Evolutionary conservation across 306 rosid species (phyloP).

Genomic region (Lupinus albus): DNA sequence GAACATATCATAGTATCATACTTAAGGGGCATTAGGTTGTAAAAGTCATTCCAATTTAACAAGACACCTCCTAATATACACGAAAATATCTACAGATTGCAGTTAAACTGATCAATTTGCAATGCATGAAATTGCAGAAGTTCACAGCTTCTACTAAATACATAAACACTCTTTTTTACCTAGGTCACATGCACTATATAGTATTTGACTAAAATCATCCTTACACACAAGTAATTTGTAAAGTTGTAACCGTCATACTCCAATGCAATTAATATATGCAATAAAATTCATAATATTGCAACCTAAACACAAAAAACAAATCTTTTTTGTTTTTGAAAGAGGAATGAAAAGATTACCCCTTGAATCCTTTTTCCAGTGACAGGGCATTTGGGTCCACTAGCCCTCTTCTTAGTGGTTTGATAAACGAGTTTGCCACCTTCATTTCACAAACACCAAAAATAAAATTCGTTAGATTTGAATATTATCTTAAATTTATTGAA

Average conservation of each 20-base stretch:
- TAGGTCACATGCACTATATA: too few species aligned
- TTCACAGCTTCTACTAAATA: too few species aligned
- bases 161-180: too few species aligned
- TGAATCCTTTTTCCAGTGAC: conserved; percentile 83
- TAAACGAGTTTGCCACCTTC: conserved; percentile 78
- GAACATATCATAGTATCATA: conserved; percentile 1
- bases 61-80: too few species aligned
- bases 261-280: too few species aligned
- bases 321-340: not conserved
- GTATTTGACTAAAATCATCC: too few species aligned
- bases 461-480: not conserved
- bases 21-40: too few species aligned
- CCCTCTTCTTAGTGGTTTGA: conserved; percentile 77
- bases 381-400: conserved; percentile 78
- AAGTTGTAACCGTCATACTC: too few species aligned
- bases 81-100: not conserved
- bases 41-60: not conserved
- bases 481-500: not conserved
- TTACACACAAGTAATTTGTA: too few species aligned
- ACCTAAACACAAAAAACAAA: not conserved
- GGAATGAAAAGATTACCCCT: conserved; percentile 48
- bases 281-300: not conserved
- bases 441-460: not conserved
- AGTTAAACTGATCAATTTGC: not conserved
- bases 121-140: too few species aligned